phyloP scores from a whole-genome alignment of 2,329 filamentous ascomycete genomes.

The Aspergillus sp. region DNA sequence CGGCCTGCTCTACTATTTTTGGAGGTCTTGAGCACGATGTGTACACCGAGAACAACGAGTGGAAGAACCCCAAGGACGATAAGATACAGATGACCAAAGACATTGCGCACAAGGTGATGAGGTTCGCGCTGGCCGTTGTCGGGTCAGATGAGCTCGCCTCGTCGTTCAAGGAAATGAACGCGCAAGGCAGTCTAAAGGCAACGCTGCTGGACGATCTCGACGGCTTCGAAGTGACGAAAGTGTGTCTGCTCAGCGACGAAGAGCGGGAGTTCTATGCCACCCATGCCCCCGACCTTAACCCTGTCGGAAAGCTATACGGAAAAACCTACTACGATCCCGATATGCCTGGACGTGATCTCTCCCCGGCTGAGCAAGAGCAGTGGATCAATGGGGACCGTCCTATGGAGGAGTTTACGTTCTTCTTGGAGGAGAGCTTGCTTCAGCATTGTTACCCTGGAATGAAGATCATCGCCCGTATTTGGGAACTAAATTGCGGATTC shows the following conservation, averaged over 20 bases:
- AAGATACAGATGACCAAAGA: slow-evolving; percentile 48
- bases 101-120: slow-evolving; percentile 56
- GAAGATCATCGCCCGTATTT: slow-evolving; percentile 63
- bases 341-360: slow-evolving; percentile 44
- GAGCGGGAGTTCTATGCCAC: slow-evolving; percentile 54
- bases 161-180: slow-evolving; percentile 44
- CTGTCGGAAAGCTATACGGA: slow-evolving; percentile 59
- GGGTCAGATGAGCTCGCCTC: slow-evolving; percentile 45
- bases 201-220: slow-evolving; percentile 54
- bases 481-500: slow-evolving; percentile 63
- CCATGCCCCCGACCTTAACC: slow-evolving; percentile 49
- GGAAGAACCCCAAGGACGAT: slow-evolving; percentile 41
- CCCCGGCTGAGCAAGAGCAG: slow-evolving; percentile 35
- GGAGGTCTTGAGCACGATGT: slow-evolving; percentile 56
- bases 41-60: slow-evolving; percentile 47
- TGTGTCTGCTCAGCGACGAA: slow-evolving; percentile 54
- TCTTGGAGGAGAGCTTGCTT: slow-evolving; percentile 68
- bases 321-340: slow-evolving; percentile 54
- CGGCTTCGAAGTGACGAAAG: slow-evolving; percentile 63
- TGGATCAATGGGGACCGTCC: slow-evolving; percentile 28
- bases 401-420: slow-evolving; percentile 57
- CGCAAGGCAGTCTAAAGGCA: slow-evolving; percentile 44
- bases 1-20: slow-evolving; percentile 72
- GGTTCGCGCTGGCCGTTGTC: slow-evolving; percentile 54
- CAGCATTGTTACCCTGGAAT: slow-evolving; percentile 65